Conservation (phyloP, 345 rosid genomes). For the Gossypium herbaceum region DNA sequence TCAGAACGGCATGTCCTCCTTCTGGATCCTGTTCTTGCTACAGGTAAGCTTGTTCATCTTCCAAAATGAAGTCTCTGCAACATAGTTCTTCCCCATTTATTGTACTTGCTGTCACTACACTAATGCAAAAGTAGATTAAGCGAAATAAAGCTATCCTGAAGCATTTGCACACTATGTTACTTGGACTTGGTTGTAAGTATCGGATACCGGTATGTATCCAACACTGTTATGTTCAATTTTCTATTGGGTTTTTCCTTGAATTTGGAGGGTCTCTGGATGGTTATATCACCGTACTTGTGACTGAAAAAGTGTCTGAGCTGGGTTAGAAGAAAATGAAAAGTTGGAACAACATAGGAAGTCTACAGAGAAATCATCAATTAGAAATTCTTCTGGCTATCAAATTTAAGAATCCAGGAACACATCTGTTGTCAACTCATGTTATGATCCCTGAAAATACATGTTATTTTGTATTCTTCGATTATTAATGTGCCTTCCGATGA, state of each 20-base stretch:
- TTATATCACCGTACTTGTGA: too few relatives aligned
- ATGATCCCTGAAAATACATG: not conserved
- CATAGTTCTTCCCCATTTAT: not conserved
- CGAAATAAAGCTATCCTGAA: not conserved
- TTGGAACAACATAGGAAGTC: too few relatives aligned
- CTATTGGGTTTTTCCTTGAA: too few relatives aligned
- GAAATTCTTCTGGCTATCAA: slow-evolving; percentile 1
- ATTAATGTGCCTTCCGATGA: not conserved
- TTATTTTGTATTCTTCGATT: not conserved
- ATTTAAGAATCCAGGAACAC: not conserved
- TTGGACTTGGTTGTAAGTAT: too few relatives aligned
- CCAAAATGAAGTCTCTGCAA: not conserved
- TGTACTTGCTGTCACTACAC: not conserved
- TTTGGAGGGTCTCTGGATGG: too few relatives aligned
- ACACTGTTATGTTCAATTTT: too few relatives aligned
- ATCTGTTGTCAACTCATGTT: not conserved
- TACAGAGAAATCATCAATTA: not conserved
- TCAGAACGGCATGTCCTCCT: slow-evolving; percentile 94
- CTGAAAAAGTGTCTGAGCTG: too few relatives aligned
- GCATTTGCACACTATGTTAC: not conserved
- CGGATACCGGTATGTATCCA: too few relatives aligned
- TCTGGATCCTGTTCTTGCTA: slow-evolving; percentile 90
- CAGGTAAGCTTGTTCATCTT: slow-evolving; percentile 43
- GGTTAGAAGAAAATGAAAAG: too few relatives aligned
- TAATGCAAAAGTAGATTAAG: not conserved